Evolutionary conservation across 306 rosid genomes (phyloP).

Genomic region (Sicyos edulis): DNA sequence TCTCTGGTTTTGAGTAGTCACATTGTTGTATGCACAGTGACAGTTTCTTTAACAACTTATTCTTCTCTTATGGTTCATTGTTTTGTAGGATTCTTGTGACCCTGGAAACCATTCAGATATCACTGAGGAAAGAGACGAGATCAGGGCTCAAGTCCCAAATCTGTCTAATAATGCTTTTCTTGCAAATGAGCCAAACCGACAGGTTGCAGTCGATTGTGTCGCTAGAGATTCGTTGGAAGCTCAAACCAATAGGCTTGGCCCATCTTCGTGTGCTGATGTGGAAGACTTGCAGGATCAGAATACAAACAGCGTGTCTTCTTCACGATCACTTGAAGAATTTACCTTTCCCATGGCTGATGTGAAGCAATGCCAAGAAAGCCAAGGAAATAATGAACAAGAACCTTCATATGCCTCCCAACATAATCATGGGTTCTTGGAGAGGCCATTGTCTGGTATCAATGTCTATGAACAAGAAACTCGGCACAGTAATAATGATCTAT

Average conservation of each 20-base stretch:
- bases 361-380: constrained; percentile 31
- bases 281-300: constrained; percentile 28
- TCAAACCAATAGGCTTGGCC: constrained; percentile 31
- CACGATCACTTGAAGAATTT: constrained; percentile 41
- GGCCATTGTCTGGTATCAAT: constrained; percentile 27
- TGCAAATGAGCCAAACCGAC: constrained; percentile 31
- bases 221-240: constrained; percentile 33
- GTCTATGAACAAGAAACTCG: constrained; percentile 32
- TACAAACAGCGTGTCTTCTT: constrained; percentile 25
- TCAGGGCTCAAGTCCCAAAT: constrained; percentile 43
- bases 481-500: constrained; percentile 37
- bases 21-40: background rate
- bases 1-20: background rate
- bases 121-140: constrained; percentile 73
- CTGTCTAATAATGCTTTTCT: constrained; percentile 16
- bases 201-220: constrained; percentile 19
- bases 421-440: constrained; percentile 25
- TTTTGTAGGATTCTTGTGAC: constrained; percentile 54
- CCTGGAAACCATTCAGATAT: constrained; percentile 78
- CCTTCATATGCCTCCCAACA: constrained; percentile 31
- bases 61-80: constrained; percentile 22
- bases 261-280: constrained; percentile 28
- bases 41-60: constrained; percentile 2
- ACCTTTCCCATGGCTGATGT: constrained; percentile 34
- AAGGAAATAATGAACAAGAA: constrained; percentile 23